Conservation (phyloP, 2,329 filamentous ascomycete genomes). For the Hymenoscyphus fraxineus region DNA sequence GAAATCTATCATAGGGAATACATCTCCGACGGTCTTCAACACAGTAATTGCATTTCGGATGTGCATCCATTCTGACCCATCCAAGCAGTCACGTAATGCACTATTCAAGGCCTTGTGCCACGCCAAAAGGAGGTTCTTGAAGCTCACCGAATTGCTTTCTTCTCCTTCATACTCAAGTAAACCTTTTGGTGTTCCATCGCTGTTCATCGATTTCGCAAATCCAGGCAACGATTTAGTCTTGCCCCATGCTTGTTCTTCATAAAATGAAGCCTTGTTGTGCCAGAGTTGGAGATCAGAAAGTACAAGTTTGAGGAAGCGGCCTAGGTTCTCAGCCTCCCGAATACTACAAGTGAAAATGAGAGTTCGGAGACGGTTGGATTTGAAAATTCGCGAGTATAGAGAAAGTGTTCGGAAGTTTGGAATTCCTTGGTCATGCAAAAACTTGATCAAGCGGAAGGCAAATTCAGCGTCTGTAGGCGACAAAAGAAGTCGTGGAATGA, state of each 20-base stretch:
- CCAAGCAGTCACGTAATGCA: conserved; percentile 78
- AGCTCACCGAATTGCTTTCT: conserved; percentile 53
- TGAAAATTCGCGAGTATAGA: conserved; percentile 80
- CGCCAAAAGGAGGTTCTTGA: conserved; percentile 77
- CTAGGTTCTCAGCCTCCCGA: conserved; percentile 88
- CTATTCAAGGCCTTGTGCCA: conserved; percentile 83
- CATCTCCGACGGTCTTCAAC: conserved; percentile 72
- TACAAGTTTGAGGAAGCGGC: conserved; percentile 80
- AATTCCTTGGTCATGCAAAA: conserved; percentile 78
- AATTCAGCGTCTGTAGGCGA: conserved; percentile 88
- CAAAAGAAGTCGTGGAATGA: conserved; percentile 81
- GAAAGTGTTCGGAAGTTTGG: conserved; percentile 84
- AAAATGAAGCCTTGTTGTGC: conserved; percentile 73
- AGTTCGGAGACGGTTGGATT: conserved; percentile 72
- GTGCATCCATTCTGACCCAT: conserved; percentile 90
- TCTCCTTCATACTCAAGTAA: conserved; percentile 81
- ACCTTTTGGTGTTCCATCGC: conserved; percentile 64
- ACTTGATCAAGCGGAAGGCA: conserved; percentile 79
- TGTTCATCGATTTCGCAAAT: conserved; percentile 71
- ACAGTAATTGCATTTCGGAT: conserved; percentile 93
- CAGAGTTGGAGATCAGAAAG: conserved; percentile 76
- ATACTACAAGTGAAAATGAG: conserved; percentile 88
- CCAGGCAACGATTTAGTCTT: conserved; percentile 64
- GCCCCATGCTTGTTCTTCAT: conserved; percentile 79
- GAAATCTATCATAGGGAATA: conserved; percentile 86